A percentile compares a stretch with the other conserved stretches of the same genome.
phyloP scores from a whole-genome alignment of 2,329 filamentous ascomycete species.

The Pseudogymnoascus destructans region DNA sequence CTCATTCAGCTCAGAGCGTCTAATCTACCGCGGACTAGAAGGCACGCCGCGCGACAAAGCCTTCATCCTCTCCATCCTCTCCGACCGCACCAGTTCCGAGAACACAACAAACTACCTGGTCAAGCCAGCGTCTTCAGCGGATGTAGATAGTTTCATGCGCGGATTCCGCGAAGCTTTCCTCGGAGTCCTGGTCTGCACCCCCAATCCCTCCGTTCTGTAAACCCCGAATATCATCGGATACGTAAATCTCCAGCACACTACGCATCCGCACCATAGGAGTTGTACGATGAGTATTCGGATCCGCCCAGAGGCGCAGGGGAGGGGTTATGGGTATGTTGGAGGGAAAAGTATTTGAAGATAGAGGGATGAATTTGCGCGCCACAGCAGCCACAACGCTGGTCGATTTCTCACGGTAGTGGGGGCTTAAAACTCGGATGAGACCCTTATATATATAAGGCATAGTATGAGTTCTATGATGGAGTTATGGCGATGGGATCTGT shows the following conservation, averaged over 20 bases:
- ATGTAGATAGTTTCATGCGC: neutral
- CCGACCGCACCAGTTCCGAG: slow-evolving; percentile 23
- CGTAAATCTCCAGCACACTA: neutral
- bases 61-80: slow-evolving; percentile 24
- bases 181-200: slow-evolving; percentile 28
- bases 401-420: neutral
- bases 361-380: neutral
- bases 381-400: neutral
- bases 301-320: slow-evolving; percentile 20
- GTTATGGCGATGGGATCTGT: neutral
- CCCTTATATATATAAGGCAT: neutral
- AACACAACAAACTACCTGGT: slow-evolving; percentile 23
- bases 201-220: slow-evolving; percentile 11
- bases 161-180: slow-evolving; percentile 21
- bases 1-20: slow-evolving; percentile 27
- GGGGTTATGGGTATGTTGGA: slow-evolving; percentile 29
- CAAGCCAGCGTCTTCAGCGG: slow-evolving; percentile 21
- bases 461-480: neutral
- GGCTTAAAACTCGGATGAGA: neutral
- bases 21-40: slow-evolving; percentile 29
- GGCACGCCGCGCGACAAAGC: slow-evolving; percentile 24
- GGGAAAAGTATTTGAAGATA: slow-evolving; percentile 11
- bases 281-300: slow-evolving; percentile 29
- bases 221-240: slow-evolving; percentile 3
- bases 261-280: slow-evolving; percentile 29